Conservation (phyloP, 163 green algal species). For the Chlorella variabilis region DNA sequence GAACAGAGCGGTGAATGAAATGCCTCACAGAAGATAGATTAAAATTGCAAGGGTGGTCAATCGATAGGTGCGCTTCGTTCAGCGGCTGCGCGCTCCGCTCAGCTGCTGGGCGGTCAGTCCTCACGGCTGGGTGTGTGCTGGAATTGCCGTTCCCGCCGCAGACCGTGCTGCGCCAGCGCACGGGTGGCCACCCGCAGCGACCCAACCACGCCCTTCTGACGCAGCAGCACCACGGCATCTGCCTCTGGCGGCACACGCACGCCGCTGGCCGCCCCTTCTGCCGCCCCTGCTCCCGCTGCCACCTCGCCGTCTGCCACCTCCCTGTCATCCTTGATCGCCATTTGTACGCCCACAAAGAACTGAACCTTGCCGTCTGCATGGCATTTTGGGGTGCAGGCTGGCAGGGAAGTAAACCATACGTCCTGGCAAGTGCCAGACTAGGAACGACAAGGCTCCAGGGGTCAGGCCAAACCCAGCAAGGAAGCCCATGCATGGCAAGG, state of each 20-base stretch:
- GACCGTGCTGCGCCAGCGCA: slow-evolving; percentile 27
- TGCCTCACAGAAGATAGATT: too few relatives aligned
- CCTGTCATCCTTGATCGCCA: slow-evolving; percentile 56
- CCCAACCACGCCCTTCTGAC: slow-evolving; percentile 48
- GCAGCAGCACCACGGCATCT: slow-evolving; percentile 20
- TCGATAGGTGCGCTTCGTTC: too few relatives aligned
- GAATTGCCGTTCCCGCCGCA: not conserved
- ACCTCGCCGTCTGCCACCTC: not conserved
- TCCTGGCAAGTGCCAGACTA: too few relatives aligned
- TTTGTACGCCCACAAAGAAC: slow-evolving; percentile 78
- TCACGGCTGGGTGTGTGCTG: slow-evolving; percentile 7
- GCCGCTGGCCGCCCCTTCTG: not conserved
- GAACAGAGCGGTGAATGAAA: too few relatives aligned
- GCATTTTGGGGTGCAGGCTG: not conserved
- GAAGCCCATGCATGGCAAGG: not conserved
- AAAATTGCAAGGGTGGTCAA: too few relatives aligned
- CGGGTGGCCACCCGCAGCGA: slow-evolving; percentile 33
- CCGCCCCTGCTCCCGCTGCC: not conserved
- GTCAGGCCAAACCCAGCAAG: too few relatives aligned
- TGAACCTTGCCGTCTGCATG: slow-evolving; percentile 36
- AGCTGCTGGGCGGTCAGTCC: too few relatives aligned
- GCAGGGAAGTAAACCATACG: not conserved
- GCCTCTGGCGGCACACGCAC: not conserved
- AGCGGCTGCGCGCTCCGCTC: too few relatives aligned
- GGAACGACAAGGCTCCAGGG: too few relatives aligned